These are phyloP conservation scores for Dactylellina haptotyla DNA, from an alignment of 2,329 filamentous ascomycete species.

Conservation along the genomic window DNA sequence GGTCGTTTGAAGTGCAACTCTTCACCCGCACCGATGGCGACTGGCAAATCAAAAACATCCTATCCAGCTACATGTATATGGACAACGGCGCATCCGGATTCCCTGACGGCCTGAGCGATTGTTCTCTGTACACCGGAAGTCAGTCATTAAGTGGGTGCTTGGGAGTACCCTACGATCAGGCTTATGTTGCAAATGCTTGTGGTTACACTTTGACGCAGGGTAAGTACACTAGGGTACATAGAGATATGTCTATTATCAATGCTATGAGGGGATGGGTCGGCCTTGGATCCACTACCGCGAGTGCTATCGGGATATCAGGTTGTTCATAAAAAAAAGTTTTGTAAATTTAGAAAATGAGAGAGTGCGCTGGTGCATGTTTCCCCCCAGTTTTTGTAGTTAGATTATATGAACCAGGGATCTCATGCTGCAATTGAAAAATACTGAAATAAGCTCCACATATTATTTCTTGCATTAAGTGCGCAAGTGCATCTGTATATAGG, in stretches of 20 bases:
- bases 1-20: slow-evolving; percentile 58
- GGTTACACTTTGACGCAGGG: slow-evolving; percentile 57
- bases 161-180: slow-evolving; percentile 58
- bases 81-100: slow-evolving; percentile 57
- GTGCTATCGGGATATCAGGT: slow-evolving; percentile 57
- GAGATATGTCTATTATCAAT: slow-evolving; percentile 59
- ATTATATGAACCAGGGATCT: no score
- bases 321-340: slow-evolving; percentile 54
- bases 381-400: no score
- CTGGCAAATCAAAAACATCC: slow-evolving; percentile 59
- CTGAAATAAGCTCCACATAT: no score
- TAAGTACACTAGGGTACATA: slow-evolving; percentile 58
- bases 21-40: slow-evolving; percentile 59
- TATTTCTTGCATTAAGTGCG: no score
- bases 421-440: no score
- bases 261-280: slow-evolving; percentile 59
- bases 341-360: no score
- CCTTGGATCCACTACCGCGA: slow-evolving; percentile 56
- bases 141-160: slow-evolving; percentile 55
- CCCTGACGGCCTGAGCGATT: slow-evolving; percentile 58
- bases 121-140: slow-evolving; percentile 57
- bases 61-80: slow-evolving; percentile 58
- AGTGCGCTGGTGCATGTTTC: no score
- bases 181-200: slow-evolving; percentile 57
- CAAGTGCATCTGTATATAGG: no score